phyloP scores from a whole-genome alignment of 2,329 filamentous ascomycete species.

The Magnaporthiopsis incrustans region DNA sequence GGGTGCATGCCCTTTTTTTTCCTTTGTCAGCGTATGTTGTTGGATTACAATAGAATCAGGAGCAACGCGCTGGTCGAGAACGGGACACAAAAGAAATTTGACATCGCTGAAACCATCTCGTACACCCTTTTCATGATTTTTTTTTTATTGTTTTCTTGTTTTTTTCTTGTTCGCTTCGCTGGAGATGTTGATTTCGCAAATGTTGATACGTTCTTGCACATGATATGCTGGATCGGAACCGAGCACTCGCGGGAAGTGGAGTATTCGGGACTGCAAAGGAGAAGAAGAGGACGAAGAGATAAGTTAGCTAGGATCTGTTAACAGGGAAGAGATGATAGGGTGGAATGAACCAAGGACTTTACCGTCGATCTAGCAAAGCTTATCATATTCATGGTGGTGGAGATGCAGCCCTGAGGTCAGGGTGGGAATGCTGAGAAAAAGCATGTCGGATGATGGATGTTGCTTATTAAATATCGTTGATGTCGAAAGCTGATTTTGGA shows the following conservation, averaged over 20 bases:
- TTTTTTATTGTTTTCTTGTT: neutral
- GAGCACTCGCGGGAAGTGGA: constrained; percentile 14
- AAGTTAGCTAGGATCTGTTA: too few relatives aligned
- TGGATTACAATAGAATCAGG: constrained; percentile 6
- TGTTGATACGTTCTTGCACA: constrained; percentile 4
- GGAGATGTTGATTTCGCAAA: neutral
- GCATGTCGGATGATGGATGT: neutral
- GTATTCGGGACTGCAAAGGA: constrained; percentile 1
- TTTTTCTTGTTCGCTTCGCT: neutral
- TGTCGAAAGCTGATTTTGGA: neutral
- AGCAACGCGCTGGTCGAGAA: constrained; percentile 6
- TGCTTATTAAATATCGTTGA: too few relatives aligned
- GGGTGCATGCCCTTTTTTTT: neutral
- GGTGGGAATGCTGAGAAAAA: neutral
- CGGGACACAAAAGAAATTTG: neutral
- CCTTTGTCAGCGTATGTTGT: constrained; percentile 3
- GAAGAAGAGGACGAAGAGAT: too few relatives aligned
- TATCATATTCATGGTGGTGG: neutral
- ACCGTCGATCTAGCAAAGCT: neutral
- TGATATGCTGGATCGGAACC: constrained; percentile 12
- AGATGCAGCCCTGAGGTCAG: neutral
- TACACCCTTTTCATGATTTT: neutral
- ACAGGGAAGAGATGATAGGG: too few relatives aligned
- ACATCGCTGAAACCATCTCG: neutral
- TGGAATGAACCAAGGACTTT: too few relatives aligned